phyloP scores from a whole-genome alignment of 345 rosid species.

The Eucalyptus paniculata region DNA sequence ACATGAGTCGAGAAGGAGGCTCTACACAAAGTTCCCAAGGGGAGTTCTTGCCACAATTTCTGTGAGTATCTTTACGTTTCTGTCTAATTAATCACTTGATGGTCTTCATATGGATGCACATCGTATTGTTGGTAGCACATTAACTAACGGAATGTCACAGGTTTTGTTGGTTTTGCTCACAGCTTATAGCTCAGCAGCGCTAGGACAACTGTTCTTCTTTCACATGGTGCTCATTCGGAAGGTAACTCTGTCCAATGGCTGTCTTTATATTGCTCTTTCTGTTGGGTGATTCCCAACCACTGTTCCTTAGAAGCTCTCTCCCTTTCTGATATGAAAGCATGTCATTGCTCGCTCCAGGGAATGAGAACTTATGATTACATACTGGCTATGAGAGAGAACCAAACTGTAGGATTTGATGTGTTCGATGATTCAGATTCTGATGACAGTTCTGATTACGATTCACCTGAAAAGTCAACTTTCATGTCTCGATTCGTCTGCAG shows the following conservation, averaged over 20 bases:
- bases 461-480: slow-evolving; percentile 56
- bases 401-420: slow-evolving; percentile 47
- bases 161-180: slow-evolving; percentile 61
- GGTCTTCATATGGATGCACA: neutral
- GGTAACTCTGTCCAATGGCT: slow-evolving; percentile 18
- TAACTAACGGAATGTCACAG: slow-evolving; percentile 19
- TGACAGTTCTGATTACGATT: slow-evolving; percentile 62
- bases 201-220: slow-evolving; percentile 96
- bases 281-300: neutral
- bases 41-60: slow-evolving; percentile 74
- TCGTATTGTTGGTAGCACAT: neutral
- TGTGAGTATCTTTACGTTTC: slow-evolving; percentile 12
- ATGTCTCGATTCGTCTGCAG: slow-evolving; percentile 58
- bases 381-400: slow-evolving; percentile 85
- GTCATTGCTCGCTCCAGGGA: slow-evolving; percentile 34
- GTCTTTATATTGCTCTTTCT: neutral
- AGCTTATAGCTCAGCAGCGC: slow-evolving; percentile 81
- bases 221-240: slow-evolving; percentile 91
- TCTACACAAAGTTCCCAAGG: slow-evolving; percentile 59
- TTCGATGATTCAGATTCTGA: slow-evolving; percentile 74
- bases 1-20: slow-evolving; percentile 43
- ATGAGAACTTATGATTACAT: slow-evolving; percentile 95
- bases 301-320: neutral
- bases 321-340: neutral
- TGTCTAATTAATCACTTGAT: neutral